These are phyloP conservation scores for Staphylotrichum longicolle DNA, from an alignment of 495 filamentous ascomycete species.

Conservation along the genomic window DNA sequence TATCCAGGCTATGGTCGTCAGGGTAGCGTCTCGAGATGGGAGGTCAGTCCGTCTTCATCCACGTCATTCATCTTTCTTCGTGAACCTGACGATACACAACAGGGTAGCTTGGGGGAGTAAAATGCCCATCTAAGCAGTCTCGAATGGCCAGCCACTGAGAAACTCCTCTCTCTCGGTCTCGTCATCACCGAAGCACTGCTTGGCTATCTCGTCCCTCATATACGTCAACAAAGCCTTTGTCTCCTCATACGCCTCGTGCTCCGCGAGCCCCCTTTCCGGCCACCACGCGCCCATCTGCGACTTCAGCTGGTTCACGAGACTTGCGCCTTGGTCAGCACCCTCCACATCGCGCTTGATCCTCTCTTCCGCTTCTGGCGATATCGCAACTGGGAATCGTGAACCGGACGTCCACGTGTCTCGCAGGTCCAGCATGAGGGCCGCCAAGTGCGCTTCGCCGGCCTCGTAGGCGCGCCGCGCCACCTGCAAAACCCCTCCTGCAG, in stretches of 20 bases:
- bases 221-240: constrained; percentile 3
- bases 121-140: not conserved
- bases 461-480: constrained; percentile 6
- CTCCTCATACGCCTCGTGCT: not conserved
- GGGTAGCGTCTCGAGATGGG: no score
- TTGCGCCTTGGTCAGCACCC: not conserved
- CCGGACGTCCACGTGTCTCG: not conserved
- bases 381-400: not conserved
- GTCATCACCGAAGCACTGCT: constrained; percentile 1
- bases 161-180: not conserved
- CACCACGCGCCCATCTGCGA: not conserved
- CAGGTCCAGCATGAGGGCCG: not conserved
- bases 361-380: not conserved
- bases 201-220: constrained; percentile 4
- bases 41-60: no score
- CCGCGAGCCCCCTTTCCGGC: constrained; percentile 3
- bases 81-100: no score
- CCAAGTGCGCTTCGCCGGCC: not conserved
- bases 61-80: no score
- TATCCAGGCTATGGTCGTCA: not conserved
- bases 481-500: not conserved
- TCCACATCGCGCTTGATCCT: constrained; percentile 1
- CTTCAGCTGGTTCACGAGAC: not conserved
- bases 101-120: not conserved
- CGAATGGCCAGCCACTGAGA: not conserved